Percentiles rank a stretch among this genome's conserved stretches.
Conservation (phyloP, 2,329 filamentous ascomycete species). For the Drechslera avenae region DNA sequence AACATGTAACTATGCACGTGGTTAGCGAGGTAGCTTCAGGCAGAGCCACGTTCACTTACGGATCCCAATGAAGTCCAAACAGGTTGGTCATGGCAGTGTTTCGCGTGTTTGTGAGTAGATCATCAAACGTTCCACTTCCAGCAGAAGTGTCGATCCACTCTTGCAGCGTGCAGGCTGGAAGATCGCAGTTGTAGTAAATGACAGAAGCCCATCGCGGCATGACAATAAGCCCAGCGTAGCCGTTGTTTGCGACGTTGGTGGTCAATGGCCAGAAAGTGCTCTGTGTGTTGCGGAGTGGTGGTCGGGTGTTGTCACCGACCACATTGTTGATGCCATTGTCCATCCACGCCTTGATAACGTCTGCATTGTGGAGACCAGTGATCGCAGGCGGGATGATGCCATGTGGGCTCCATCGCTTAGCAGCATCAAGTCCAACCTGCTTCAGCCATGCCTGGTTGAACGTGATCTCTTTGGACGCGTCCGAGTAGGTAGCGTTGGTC, state of each 20-base stretch:
- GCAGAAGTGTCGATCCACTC: constrained; percentile 67
- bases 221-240: constrained; percentile 61
- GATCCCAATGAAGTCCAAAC: constrained; percentile 60
- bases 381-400: constrained; percentile 68
- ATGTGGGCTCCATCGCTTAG: constrained; percentile 56
- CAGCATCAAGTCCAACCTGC: constrained; percentile 57
- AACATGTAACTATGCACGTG: constrained; percentile 59
- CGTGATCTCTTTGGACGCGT: constrained; percentile 62
- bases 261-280: constrained; percentile 63
- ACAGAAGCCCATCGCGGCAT: constrained; percentile 66
- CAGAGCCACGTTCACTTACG: constrained; percentile 28
- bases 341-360: constrained; percentile 63
- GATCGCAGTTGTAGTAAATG: constrained; percentile 69
- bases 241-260: constrained; percentile 58
- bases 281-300: constrained; percentile 58
- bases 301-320: constrained; percentile 68
- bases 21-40: constrained; percentile 8
- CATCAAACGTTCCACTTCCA: constrained; percentile 59
- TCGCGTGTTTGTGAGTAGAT: constrained; percentile 59
- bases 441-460: constrained; percentile 66
- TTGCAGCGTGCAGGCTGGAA: constrained; percentile 59
- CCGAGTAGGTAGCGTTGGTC: constrained; percentile 65
- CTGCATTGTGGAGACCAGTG: constrained; percentile 68
- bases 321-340: constrained; percentile 65
- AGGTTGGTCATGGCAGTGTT: constrained; percentile 62